Percentiles rank a stretch among this genome's conserved stretches.
These are phyloP conservation scores for Monosporascus sp. DNA, from an alignment of 2,329 filamentous ascomycete genomes.

Conservation along the genomic window DNA sequence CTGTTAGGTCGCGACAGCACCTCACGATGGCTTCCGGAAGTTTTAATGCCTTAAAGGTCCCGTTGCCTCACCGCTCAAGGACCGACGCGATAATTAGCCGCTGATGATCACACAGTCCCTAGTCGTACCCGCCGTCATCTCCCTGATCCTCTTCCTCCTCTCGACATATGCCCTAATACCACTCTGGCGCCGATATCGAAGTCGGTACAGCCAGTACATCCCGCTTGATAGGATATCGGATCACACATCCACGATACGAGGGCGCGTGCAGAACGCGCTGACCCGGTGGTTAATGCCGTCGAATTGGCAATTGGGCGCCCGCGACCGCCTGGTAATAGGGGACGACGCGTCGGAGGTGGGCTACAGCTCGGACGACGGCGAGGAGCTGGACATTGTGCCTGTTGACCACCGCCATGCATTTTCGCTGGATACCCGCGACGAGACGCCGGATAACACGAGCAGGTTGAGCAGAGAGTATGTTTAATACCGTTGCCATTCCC, in stretches of 20 bases:
- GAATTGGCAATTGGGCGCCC: constrained; percentile 41
- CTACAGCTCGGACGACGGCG: constrained; percentile 61
- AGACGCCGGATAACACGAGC: constrained; percentile 43
- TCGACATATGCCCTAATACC: constrained; percentile 62
- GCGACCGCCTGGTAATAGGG: constrained; percentile 34
- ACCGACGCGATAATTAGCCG: neutral
- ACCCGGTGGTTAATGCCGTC: constrained; percentile 39
- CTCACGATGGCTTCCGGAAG: no score
- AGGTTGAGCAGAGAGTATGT: constrained; percentile 70
- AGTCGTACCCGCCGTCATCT: constrained; percentile 65
- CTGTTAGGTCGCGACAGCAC: no score
- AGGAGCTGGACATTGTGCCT: constrained; percentile 61
- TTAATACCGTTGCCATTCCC: neutral
- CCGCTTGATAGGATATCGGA: constrained; percentile 60
- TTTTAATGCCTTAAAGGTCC: neutral
- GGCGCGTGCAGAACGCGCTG: constrained; percentile 41
- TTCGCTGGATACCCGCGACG: constrained; percentile 30
- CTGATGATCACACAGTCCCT: constrained; percentile 49
- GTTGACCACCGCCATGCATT: constrained; percentile 40
- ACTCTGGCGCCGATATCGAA: constrained; percentile 63
- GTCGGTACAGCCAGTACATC: constrained; percentile 69
- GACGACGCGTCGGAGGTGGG: constrained; percentile 42
- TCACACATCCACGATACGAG: constrained; percentile 49
- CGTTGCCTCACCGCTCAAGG: neutral
- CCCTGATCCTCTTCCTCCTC: constrained; percentile 62